These are phyloP conservation scores for Neurospora sp. DNA, from an alignment of 495 filamentous ascomycete genomes.

Conservation along the genomic window DNA sequence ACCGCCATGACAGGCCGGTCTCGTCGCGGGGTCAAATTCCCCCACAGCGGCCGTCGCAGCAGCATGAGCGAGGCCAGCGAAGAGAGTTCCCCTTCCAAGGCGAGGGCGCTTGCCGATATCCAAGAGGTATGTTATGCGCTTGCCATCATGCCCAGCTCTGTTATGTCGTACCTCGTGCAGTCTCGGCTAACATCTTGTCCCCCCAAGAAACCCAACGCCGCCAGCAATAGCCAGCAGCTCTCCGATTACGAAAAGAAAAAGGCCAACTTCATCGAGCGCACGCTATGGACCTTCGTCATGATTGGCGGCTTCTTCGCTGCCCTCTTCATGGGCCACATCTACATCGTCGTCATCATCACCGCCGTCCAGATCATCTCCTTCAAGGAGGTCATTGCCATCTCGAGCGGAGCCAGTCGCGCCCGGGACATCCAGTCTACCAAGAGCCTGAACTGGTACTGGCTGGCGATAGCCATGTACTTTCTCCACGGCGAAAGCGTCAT, in stretches of 20 bases:
- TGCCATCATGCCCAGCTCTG: neutral
- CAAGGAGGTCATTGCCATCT: constrained; percentile 98
- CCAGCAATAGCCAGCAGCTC: constrained; percentile 13
- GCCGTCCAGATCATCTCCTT: constrained; percentile 93
- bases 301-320: constrained; percentile 83
- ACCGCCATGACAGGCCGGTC: constrained; percentile 18
- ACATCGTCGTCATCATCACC: constrained; percentile 86
- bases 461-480: constrained; percentile 98
- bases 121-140: constrained; percentile 22
- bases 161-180: neutral
- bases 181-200: constrained; percentile 4
- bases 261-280: constrained; percentile 91
- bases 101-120: constrained; percentile 32
- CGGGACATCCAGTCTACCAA: constrained; percentile 91
- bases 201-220: constrained; percentile 19
- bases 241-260: constrained; percentile 97
- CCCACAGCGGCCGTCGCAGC: constrained; percentile 37
- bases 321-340: constrained; percentile 93
- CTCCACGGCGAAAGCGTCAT: constrained; percentile 97
- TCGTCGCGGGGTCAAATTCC: no score
- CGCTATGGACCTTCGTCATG: constrained; percentile 98
- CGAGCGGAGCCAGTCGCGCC: constrained; percentile 83
- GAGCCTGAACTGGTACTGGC: constrained; percentile 95
- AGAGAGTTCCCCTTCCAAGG: constrained; percentile 36
- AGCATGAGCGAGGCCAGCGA: constrained; percentile 80